Conservation (phyloP, 2,329 filamentous ascomycete species). For the Tolypocladium endophyticum region DNA sequence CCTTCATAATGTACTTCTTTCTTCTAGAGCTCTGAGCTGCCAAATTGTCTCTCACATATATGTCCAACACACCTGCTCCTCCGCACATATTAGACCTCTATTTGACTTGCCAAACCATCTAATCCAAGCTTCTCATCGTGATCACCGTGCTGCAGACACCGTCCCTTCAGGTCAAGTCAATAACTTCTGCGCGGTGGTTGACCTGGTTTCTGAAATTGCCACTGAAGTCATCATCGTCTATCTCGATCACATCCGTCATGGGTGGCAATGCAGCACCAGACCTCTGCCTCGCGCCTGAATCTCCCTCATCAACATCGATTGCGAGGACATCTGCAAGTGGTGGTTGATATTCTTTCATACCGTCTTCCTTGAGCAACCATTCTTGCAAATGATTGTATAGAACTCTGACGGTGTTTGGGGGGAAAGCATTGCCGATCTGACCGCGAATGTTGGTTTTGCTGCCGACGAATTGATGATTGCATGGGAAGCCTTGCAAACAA, state of each 20-base stretch:
- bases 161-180: neutral
- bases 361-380: slow-evolving; percentile 35
- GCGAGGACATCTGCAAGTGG: slow-evolving; percentile 10
- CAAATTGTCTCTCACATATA: neutral
- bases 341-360: slow-evolving; percentile 13
- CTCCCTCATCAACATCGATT: slow-evolving; percentile 13
- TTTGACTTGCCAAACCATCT: neutral
- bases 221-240: neutral
- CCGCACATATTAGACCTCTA: neutral
- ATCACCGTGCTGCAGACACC: neutral
- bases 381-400: slow-evolving; percentile 37
- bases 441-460: slow-evolving; percentile 33
- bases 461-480: slow-evolving; percentile 44
- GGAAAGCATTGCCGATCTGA: slow-evolving; percentile 75
- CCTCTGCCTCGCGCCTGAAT: neutral
- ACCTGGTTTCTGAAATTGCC: neutral
- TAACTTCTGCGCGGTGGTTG: neutral
- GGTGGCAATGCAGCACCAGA: neutral
- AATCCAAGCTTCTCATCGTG: neutral
- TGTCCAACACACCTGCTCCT: neutral
- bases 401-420: slow-evolving; percentile 43
- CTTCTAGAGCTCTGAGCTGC: too few species aligned
- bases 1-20: too few species aligned
- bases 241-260: neutral
- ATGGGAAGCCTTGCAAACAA: slow-evolving; percentile 58